Evolutionary conservation across 2,329 filamentous ascomycete species (phyloP).

Genomic region (Helotiales sp.): DNA sequence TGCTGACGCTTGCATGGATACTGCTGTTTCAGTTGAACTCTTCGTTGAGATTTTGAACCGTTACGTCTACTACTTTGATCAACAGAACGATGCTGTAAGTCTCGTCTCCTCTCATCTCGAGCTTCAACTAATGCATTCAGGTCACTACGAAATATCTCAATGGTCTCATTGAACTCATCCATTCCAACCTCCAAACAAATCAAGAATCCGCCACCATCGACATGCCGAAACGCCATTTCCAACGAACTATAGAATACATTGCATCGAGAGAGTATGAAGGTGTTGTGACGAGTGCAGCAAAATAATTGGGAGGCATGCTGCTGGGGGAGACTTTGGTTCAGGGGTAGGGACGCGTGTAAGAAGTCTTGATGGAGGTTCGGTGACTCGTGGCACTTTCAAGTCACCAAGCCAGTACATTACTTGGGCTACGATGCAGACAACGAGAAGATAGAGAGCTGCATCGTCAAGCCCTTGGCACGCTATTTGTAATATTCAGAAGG

Average conservation of each 20-base stretch:
- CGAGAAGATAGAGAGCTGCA: slow-evolving; percentile 8
- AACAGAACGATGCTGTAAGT: slow-evolving; percentile 91
- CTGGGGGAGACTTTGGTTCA: neutral
- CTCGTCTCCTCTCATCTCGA: neutral
- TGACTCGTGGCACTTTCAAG: slow-evolving; percentile 17
- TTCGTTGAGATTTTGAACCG: slow-evolving; percentile 98
- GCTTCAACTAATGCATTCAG: slow-evolving; percentile 44
- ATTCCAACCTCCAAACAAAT: slow-evolving; percentile 90
- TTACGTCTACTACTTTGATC: slow-evolving; percentile 99
- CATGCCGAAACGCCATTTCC: slow-evolving; percentile 89
- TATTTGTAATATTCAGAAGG: slow-evolving; percentile 34
- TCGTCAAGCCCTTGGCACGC: slow-evolving; percentile 7
- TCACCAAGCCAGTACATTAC: neutral
- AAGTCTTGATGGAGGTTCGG: slow-evolving; percentile 31
- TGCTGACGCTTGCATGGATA: slow-evolving; percentile 99
- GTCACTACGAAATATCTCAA: slow-evolving; percentile 98
- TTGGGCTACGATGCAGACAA: slow-evolving; percentile 12
- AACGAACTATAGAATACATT: slow-evolving; percentile 94
- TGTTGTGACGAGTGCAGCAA: slow-evolving; percentile 60
- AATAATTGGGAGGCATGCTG: slow-evolving; percentile 22
- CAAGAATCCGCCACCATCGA: slow-evolving; percentile 83
- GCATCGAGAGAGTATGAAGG: slow-evolving; percentile 90
- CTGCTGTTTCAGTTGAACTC: slow-evolving; percentile 92
- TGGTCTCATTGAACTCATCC: slow-evolving; percentile 95
- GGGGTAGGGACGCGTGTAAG: slow-evolving; percentile 30